Evolutionary conservation across 192 early-diverging fungal species (phyloP).

Genomic region (Rhizophagus sp.): DNA sequence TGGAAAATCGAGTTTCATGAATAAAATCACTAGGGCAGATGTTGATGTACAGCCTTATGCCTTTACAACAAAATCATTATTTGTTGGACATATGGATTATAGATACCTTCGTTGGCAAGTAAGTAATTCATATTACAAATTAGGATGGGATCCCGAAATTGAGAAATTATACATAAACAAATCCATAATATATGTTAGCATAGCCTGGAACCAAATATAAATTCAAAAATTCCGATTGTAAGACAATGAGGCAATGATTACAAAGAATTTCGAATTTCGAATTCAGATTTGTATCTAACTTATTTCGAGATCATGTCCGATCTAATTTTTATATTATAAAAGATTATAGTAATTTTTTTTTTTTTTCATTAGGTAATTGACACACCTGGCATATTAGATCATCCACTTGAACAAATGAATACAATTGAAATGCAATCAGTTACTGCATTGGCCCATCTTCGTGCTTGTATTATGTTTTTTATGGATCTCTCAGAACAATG

Average conservation of each 20-base stretch:
- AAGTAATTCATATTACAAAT: neutral
- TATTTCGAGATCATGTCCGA: too few relatives aligned
- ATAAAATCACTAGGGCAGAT: constrained; percentile 98
- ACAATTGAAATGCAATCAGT: constrained; percentile 99
- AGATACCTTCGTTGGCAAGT: constrained; percentile 99
- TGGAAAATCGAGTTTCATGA: constrained; percentile 97
- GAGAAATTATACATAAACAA: too few relatives aligned
- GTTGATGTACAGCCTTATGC: constrained; percentile 99
- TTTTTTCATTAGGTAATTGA: constrained; percentile 72
- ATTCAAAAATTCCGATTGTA: too few relatives aligned
- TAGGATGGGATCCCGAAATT: neutral
- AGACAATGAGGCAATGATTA: too few relatives aligned
- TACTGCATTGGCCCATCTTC: constrained; percentile 97
- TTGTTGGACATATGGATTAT: constrained; percentile 99
- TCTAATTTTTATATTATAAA: neutral
- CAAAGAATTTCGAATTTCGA: too few relatives aligned
- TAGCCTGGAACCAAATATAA: too few relatives aligned
- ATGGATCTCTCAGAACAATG: constrained; percentile 98
- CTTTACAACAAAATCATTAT: constrained; percentile 99
- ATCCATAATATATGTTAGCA: too few relatives aligned
- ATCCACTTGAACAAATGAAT: constrained; percentile 98
- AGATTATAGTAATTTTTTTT: neutral
- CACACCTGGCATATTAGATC: constrained; percentile 99
- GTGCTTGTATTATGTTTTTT: constrained; percentile 96
- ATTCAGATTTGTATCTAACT: too few relatives aligned